These are phyloP conservation scores for Tremellales sp. DNA, from an alignment of 1,284 basidiomycete species.

Conservation along the genomic window DNA sequence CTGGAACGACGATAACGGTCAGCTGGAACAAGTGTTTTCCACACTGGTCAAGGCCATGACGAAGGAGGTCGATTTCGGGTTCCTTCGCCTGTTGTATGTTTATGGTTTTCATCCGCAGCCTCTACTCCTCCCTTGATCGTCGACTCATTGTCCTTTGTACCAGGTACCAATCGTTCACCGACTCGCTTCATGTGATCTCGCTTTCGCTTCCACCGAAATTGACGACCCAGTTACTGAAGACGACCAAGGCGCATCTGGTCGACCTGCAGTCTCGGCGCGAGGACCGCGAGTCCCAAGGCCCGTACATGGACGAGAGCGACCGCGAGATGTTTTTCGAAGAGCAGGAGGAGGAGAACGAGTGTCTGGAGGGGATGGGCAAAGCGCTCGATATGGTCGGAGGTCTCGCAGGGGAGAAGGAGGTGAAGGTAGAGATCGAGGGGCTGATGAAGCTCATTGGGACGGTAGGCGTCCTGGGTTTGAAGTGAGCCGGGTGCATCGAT, in stretches of 20 bases:
- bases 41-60: slow-evolving; percentile 64
- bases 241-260: slow-evolving; percentile 12
- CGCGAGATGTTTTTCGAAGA: slow-evolving; percentile 20
- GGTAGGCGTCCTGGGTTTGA: slow-evolving; percentile 1
- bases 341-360: slow-evolving; percentile 20
- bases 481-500: background rate
- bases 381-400: slow-evolving; percentile 12
- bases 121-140: background rate
- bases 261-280: slow-evolving; percentile 10
- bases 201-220: slow-evolving; percentile 20
- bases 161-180: slow-evolving; percentile 63
- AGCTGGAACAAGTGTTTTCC: slow-evolving; percentile 65
- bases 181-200: slow-evolving; percentile 61
- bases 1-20: slow-evolving; percentile 62
- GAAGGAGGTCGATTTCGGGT: slow-evolving; percentile 65
- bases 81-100: slow-evolving; percentile 63
- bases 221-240: slow-evolving; percentile 7
- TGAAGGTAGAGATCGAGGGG: slow-evolving; percentile 1
- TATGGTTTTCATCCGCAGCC: background rate
- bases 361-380: slow-evolving; percentile 17
- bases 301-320: slow-evolving; percentile 27
- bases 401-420: slow-evolving; percentile 1
- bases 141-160: background rate
- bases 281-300: slow-evolving; percentile 16
- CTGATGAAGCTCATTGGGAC: slow-evolving; percentile 1